Percentiles rank a stretch among this genome's conserved stretches.
These are phyloP conservation scores for Fraxinus anomala DNA, from an alignment of 257 asterid genomes.

Conservation along the genomic window DNA sequence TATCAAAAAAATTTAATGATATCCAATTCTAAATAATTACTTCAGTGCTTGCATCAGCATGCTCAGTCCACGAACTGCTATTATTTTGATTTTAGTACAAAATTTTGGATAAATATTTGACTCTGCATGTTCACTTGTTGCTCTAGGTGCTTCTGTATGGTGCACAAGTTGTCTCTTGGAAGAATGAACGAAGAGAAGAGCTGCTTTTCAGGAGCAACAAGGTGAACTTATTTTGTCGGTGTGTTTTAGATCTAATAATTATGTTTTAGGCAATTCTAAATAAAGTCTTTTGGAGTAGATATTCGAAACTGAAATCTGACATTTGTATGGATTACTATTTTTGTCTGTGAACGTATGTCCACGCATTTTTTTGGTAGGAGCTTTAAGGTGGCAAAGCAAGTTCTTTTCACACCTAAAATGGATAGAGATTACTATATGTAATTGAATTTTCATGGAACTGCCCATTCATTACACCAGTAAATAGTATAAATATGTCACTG, in stretches of 20 bases:
- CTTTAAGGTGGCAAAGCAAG: background rate
- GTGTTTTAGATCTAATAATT: background rate
- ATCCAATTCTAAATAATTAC: background rate
- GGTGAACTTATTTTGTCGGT: conserved; percentile 43
- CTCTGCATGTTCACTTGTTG: conserved; percentile 18
- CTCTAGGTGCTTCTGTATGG: conserved; percentile 70
- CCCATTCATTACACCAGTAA: background rate
- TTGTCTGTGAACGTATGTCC: background rate
- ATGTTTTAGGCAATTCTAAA: background rate
- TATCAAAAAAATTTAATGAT: too few species aligned
- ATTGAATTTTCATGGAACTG: background rate
- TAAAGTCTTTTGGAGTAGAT: conserved; percentile 5
- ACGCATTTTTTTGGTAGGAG: background rate
- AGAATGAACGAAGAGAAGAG: conserved; percentile 76
- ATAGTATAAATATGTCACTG: background rate
- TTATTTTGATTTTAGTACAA: background rate
- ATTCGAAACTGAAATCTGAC: background rate
- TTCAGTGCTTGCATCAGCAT: background rate
- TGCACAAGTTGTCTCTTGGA: conserved; percentile 84
- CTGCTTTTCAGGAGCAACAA: conserved; percentile 64
- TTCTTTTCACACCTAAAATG: background rate
- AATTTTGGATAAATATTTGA: conserved; percentile 15
- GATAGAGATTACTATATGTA: background rate
- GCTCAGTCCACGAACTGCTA: background rate
- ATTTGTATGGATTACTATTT: conserved; percentile 3